phyloP scores from a whole-genome alignment of 305 asterid species.

The Stenogyne calaminthoides region DNA sequence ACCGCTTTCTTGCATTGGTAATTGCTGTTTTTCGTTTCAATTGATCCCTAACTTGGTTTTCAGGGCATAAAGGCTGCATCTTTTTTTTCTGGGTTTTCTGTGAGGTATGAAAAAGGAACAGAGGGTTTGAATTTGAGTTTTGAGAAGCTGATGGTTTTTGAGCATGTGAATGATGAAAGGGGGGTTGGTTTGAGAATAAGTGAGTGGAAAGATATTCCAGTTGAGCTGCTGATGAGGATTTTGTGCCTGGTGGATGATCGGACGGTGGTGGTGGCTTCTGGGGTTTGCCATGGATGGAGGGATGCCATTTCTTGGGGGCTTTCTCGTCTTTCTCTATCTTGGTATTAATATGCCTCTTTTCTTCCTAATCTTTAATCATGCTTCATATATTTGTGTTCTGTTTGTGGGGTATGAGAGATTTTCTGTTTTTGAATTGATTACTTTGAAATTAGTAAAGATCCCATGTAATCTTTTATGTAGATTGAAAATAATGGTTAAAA shows the following conservation, averaged over 20 bases:
- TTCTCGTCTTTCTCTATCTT: constrained; percentile 74
- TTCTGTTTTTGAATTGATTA: neutral
- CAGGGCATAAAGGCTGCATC: constrained; percentile 27
- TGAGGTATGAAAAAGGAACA: no score
- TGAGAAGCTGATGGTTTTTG: no score
- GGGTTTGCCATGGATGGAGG: constrained; percentile 96
- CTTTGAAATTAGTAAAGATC: neutral
- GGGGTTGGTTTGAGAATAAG: no score
- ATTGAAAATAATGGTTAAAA: neutral
- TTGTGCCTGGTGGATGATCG: constrained; percentile 80
- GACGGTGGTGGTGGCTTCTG: constrained; percentile 89
- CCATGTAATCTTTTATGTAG: neutral
- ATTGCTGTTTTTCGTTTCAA: neutral
- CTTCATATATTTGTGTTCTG: neutral
- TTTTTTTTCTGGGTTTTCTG: no score
- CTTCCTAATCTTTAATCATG: no score
- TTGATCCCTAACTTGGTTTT: neutral
- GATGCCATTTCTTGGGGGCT: constrained; percentile 89
- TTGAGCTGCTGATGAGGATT: constrained; percentile 83
- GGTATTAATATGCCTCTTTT: constrained; percentile 55
- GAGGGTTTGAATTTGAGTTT: no score
- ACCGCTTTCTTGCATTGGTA: constrained; percentile 27
- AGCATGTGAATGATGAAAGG: no score
- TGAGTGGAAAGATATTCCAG: constrained; percentile 98
- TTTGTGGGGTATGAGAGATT: neutral